phyloP scores from a whole-genome alignment of 352 stramenopile genomes.

The Phytophthora quininea region DNA sequence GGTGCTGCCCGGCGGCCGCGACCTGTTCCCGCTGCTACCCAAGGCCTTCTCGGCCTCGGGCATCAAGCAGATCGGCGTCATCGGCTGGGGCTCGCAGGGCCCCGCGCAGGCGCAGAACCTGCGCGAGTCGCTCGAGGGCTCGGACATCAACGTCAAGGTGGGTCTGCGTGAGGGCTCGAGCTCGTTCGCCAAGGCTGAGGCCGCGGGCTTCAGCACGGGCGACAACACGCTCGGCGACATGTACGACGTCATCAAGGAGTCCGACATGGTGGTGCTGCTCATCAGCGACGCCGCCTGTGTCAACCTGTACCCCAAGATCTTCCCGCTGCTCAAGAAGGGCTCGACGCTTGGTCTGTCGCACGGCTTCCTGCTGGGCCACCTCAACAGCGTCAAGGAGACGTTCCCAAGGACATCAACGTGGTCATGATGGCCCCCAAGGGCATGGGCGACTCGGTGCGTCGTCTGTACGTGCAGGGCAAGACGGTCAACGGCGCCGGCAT shows the following conservation, averaged over 20 bases:
- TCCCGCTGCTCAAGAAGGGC: constrained; percentile 94
- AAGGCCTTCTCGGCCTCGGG: constrained; percentile 92
- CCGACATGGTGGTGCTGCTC: constrained; percentile 96
- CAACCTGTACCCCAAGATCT: constrained; percentile 97
- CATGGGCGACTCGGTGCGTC: constrained; percentile 96
- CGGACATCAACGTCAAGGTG: constrained; percentile 84
- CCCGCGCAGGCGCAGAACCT: constrained; percentile 98
- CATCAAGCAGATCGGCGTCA: constrained; percentile 97
- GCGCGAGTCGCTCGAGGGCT: constrained; percentile 93
- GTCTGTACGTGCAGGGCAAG: constrained; percentile 98
- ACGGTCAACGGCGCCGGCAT: constrained; percentile 98
- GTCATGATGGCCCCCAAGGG: constrained; percentile 98
- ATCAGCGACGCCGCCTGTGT: constrained; percentile 97
- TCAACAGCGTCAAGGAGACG: constrained; percentile 94
- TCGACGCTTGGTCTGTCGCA: constrained; percentile 97
- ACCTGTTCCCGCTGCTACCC: constrained; percentile 95
- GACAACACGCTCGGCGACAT: constrained; percentile 95
- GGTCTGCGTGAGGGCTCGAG: constrained; percentile 84
- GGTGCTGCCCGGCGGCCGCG: constrained; percentile 81
- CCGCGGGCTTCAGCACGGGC: constrained; percentile 94
- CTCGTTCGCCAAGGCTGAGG: constrained; percentile 79
- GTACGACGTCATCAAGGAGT: constrained; percentile 96
- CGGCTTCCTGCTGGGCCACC: constrained; percentile 97
- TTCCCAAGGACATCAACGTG: constrained; percentile 98
- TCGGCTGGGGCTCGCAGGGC: constrained; percentile 98